These are phyloP conservation scores for Oxalis stricta DNA, from an alignment of 441 rosid genomes.

Conservation along the genomic window DNA sequence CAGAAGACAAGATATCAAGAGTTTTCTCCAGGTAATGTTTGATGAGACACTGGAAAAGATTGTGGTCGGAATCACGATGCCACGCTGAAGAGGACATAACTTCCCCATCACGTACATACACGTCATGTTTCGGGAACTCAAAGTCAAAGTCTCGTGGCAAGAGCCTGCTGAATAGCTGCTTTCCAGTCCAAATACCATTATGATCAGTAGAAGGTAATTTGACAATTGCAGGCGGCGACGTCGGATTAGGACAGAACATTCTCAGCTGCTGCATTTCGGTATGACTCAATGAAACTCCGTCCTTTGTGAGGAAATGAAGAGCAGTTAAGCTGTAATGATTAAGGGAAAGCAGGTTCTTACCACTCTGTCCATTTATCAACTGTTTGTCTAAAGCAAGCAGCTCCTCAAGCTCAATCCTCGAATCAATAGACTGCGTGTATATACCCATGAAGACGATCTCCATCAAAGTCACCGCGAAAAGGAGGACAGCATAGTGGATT, in stretches of 20 bases:
- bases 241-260: conserved; percentile 47
- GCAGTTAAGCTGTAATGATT: conserved; percentile 85
- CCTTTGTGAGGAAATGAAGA: conserved; percentile 58
- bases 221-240: conserved; percentile 36
- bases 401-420: conserved; percentile 71
- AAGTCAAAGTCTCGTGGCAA: conserved; percentile 59
- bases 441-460: conserved; percentile 93
- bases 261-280: conserved; percentile 74
- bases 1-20: conserved; percentile 45
- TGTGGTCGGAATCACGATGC: conserved; percentile 66
- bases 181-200: conserved; percentile 70
- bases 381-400: conserved; percentile 82
- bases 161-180: conserved; percentile 74
- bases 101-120: conserved; percentile 55
- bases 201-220: conserved; percentile 28
- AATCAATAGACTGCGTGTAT: conserved; percentile 74
- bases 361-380: conserved; percentile 61
- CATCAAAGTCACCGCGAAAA: conserved; percentile 93
- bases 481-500: conserved; percentile 87
- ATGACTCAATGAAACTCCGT: conserved; percentile 27
- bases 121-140: conserved; percentile 29
- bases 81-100: conserved; percentile 49
- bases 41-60: conserved; percentile 60
- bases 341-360: conserved; percentile 61
- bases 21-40: conserved; percentile 29